A percentile compares a stretch with the other conserved stretches of the same genome.
phyloP scores from a whole-genome alignment of 2,329 filamentous ascomycete genomes.

The Eutypella sp. region DNA sequence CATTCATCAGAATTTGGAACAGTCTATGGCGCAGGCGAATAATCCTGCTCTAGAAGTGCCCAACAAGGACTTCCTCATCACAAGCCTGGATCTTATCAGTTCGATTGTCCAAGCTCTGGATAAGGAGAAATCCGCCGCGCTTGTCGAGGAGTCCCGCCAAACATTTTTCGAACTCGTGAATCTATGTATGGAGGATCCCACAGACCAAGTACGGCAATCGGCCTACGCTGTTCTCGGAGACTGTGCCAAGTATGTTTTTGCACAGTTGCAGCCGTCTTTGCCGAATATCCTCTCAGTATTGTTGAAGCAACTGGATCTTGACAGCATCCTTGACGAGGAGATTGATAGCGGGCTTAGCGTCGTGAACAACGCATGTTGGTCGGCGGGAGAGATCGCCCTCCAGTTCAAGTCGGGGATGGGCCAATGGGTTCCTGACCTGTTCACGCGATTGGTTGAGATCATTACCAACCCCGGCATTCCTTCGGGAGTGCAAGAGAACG shows the following conservation, averaged over 20 bases:
- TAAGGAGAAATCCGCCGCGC: slow-evolving; percentile 63
- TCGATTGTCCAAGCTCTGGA: slow-evolving; percentile 89
- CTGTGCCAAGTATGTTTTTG: slow-evolving; percentile 88
- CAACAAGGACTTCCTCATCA: slow-evolving; percentile 96
- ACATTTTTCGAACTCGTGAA: slow-evolving; percentile 86
- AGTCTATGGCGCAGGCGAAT: slow-evolving; percentile 63
- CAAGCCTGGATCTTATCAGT: slow-evolving; percentile 87
- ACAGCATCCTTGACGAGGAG: slow-evolving; percentile 70
- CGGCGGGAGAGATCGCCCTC: slow-evolving; percentile 85
- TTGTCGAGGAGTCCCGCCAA: slow-evolving; percentile 71
- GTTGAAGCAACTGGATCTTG: slow-evolving; percentile 82
- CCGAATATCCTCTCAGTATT: slow-evolving; percentile 71
- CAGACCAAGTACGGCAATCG: slow-evolving; percentile 92
- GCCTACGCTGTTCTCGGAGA: slow-evolving; percentile 93
- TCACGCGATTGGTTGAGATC: slow-evolving; percentile 74
- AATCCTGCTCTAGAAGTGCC: slow-evolving; percentile 70
- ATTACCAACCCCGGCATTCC: slow-evolving; percentile 82
- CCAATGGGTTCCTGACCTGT: slow-evolving; percentile 71
- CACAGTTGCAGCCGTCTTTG: slow-evolving; percentile 70
- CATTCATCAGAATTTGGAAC: slow-evolving; percentile 85
- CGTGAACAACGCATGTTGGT: slow-evolving; percentile 98
- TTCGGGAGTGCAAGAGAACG: slow-evolving; percentile 85
- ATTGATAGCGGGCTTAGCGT: slow-evolving; percentile 84
- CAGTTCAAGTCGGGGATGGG: slow-evolving; percentile 70
- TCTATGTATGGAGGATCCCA: slow-evolving; percentile 86